Evolutionary conservation across 805 yeast genomes (phyloP).

Genomic region (Kodamaea restingae): DNA sequence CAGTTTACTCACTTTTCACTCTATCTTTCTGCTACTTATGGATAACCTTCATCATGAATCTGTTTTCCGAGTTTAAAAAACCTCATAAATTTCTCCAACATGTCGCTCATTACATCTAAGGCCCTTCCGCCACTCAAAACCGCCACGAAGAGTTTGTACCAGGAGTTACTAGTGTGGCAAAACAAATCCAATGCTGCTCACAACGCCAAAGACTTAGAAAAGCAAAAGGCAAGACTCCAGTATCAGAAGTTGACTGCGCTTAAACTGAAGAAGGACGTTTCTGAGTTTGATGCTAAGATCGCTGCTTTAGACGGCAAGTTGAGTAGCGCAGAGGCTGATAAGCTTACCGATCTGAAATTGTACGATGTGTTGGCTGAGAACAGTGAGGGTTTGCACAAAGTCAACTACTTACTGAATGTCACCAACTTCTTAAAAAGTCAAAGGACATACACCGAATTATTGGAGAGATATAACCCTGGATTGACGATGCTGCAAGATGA

Average conservation of each 20-base stretch:
- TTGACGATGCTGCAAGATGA: constrained; percentile 73
- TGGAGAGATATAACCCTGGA: constrained; percentile 87
- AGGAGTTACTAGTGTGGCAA: constrained; percentile 39
- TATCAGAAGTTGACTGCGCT: constrained; percentile 47
- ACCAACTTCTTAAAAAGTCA: constrained; percentile 65
- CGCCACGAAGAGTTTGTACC: constrained; percentile 25
- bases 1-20: too few species aligned
- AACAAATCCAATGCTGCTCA: constrained; percentile 35
- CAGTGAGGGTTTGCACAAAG: constrained; percentile 7
- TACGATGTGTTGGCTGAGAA: constrained; percentile 22
- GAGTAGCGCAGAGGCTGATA: constrained; percentile 6
- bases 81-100: background rate
- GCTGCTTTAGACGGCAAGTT: constrained; percentile 15
- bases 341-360: constrained; percentile 10
- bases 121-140: constrained; percentile 12
- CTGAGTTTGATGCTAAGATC: constrained; percentile 31
- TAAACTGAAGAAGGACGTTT: constrained; percentile 31
- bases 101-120: constrained; percentile 5
- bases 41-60: too few species aligned
- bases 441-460: constrained; percentile 68
- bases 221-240: constrained; percentile 42
- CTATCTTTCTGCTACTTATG: too few species aligned
- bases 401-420: constrained; percentile 53
- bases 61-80: too few species aligned
- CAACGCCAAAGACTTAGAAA: constrained; percentile 37